These are phyloP conservation scores for Vitis hybrid DNA, from an alignment of 177 flowering plant species.

Conservation along the genomic window DNA sequence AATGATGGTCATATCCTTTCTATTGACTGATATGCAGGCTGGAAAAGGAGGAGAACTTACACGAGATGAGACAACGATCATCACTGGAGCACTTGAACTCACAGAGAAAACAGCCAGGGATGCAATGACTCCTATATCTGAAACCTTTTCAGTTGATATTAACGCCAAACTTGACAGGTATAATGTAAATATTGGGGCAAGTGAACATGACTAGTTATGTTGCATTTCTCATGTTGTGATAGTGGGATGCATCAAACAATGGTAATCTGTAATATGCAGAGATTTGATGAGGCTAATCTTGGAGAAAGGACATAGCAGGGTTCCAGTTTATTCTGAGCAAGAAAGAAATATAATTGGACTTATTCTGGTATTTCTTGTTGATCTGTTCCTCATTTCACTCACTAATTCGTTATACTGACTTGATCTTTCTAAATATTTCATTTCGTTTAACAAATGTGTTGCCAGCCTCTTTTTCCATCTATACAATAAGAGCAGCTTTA, in stretches of 20 bases:
- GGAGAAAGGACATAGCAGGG: slow-evolving; percentile 77
- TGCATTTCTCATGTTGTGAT: neutral
- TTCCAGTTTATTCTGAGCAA: slow-evolving; percentile 66
- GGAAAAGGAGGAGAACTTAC: slow-evolving; percentile 54
- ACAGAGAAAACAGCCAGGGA: slow-evolving; percentile 40
- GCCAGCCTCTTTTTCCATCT: too few relatives aligned
- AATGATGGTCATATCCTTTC: too few relatives aligned
- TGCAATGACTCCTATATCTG: slow-evolving; percentile 50
- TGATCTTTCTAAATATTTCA: too few relatives aligned
- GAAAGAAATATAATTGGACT: slow-evolving; percentile 69
- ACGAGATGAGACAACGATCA: slow-evolving; percentile 40
- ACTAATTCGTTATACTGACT: too few relatives aligned
- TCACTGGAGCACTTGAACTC: slow-evolving; percentile 47
- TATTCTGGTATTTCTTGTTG: slow-evolving; percentile 45
- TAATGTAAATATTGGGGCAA: neutral
- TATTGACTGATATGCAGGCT: slow-evolving; percentile 20
- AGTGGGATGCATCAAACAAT: neutral
- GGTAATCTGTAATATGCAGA: slow-evolving; percentile 26
- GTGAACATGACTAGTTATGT: neutral
- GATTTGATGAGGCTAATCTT: slow-evolving; percentile 52
- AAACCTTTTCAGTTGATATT: slow-evolving; percentile 41
- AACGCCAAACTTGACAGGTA: slow-evolving; percentile 65
- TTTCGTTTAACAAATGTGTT: too few relatives aligned
- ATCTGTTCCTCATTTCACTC: neutral
- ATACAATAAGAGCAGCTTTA: too few relatives aligned